phyloP scores from a whole-genome alignment of 225 moss, liverwort and hornwort species.

The Ulota crispa region DNA sequence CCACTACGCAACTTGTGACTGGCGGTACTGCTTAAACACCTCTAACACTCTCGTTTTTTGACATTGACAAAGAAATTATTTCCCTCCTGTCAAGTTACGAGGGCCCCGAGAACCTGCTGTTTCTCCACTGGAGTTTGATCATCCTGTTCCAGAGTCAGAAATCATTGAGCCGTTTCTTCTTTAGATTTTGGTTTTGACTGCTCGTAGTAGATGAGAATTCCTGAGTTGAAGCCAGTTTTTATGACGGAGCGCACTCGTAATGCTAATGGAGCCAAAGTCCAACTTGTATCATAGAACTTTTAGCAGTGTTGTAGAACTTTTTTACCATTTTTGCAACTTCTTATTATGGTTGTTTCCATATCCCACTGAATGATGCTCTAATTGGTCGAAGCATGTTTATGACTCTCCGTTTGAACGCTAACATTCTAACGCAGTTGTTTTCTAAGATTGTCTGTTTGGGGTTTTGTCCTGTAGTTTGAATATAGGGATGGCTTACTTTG shows the following conservation, averaged over 20 bases:
- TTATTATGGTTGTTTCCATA: not conserved
- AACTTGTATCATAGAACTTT: constrained; percentile 38
- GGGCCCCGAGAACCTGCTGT: not conserved
- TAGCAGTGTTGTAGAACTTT: not conserved
- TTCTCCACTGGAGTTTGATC: constrained; percentile 4
- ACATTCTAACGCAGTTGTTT: not conserved
- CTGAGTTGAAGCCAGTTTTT: constrained; percentile 24
- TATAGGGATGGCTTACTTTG: not conserved
- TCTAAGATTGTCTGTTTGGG: not conserved
- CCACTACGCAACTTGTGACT: constrained; percentile 49
- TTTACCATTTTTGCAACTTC: not conserved
- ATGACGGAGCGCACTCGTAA: constrained; percentile 6
- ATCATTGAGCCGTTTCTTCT: constrained; percentile 14
- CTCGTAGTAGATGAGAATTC: not conserved
- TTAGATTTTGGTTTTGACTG: not conserved
- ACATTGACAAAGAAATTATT: constrained; percentile 9
- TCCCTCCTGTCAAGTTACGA: constrained; percentile 29
- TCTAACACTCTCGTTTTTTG: constrained; percentile 10
- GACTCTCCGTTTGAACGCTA: not conserved
- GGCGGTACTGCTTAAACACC: constrained; percentile 24
- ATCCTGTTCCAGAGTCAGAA: not conserved
- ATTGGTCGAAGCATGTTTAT: not conserved
- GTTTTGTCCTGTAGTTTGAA: not conserved
- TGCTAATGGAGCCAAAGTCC: constrained; percentile 13
- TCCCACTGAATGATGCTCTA: not conserved